A percentile compares a stretch with the other conserved stretches of the same genome.
Conservation (phyloP, 257 asterid genomes). For the Schizonepeta tenuifolia region DNA sequence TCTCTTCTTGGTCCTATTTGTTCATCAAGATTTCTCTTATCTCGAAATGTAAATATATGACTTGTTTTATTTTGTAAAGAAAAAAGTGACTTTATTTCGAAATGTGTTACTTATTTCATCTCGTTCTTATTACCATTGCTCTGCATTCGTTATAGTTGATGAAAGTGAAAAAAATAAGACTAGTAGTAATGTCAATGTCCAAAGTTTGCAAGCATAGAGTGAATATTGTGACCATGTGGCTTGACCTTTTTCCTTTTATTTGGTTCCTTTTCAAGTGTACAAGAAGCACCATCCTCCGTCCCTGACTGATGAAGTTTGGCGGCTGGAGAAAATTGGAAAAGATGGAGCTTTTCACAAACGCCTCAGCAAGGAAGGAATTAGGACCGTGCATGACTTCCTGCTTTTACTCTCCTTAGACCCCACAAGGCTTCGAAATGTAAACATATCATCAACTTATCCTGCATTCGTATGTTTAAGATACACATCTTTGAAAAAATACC, state of each 20-base stretch:
- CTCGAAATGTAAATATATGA: background rate
- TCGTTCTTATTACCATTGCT: background rate
- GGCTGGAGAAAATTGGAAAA: conserved; percentile 90
- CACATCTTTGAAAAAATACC: background rate
- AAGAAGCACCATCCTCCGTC: conserved; percentile 96
- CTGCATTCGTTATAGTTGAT: background rate
- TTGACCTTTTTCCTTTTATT: conserved; percentile 17
- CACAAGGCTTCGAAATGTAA: conserved; percentile 73
- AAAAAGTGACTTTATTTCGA: background rate
- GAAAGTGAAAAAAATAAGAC: background rate
- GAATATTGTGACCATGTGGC: conserved; percentile 13
- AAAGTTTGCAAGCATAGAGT: background rate
- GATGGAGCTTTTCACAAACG: conserved; percentile 93
- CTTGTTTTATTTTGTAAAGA: background rate
- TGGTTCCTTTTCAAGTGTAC: conserved; percentile 53
- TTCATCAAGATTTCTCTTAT: background rate
- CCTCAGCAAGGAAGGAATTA: conserved; percentile 67
- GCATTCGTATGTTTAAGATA: background rate
- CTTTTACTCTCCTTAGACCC: conserved; percentile 62
- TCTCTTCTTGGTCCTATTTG: background rate
- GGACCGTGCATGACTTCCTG: conserved; percentile 80
- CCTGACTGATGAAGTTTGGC: conserved; percentile 84
- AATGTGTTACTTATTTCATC: background rate
- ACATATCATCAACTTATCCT: conserved; percentile 11
- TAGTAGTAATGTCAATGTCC: background rate